These are phyloP conservation scores for Hortaea werneckii DNA, from an alignment of 2,329 filamentous ascomycete species.

Conservation along the genomic window DNA sequence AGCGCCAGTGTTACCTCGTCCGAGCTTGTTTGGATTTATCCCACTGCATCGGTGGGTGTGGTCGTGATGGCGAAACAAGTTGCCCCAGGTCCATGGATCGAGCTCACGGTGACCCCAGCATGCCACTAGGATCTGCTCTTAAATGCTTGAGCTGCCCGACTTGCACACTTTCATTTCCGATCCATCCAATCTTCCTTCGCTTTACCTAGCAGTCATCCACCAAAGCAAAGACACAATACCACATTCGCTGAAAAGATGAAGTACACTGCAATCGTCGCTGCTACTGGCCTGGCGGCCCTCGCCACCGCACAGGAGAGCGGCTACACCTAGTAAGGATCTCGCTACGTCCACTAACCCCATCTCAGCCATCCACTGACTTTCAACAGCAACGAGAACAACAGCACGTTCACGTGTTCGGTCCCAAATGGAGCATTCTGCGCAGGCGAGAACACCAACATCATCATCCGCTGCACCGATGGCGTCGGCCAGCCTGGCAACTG, in stretches of 20 bases:
- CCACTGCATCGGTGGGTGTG: too few relatives aligned
- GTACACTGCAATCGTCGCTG: not conserved
- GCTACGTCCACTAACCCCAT: not conserved
- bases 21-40: too few relatives aligned
- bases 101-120: too few relatives aligned
- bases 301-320: not conserved
- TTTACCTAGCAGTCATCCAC: too few relatives aligned
- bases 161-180: too few relatives aligned
- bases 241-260: constrained; percentile 1
- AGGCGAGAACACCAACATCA: constrained; percentile 3
- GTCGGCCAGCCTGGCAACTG: constrained; percentile 4
- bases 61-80: too few relatives aligned
- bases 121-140: too few relatives aligned
- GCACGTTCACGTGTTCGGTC: constrained; percentile 1
- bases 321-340: not conserved
- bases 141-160: too few relatives aligned
- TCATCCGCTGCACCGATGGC: constrained; percentile 4
- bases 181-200: too few relatives aligned
- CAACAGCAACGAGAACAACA: not conserved
- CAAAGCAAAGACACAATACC: not conserved
- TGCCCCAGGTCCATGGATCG: too few relatives aligned
- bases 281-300: not conserved
- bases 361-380: not conserved
- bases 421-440: constrained; percentile 2
- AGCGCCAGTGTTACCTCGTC: too few relatives aligned